Base-by-base conservation (phyloP, 495 filamentous ascomycete genomes). In the Aspergillus funiculosus region DNA sequence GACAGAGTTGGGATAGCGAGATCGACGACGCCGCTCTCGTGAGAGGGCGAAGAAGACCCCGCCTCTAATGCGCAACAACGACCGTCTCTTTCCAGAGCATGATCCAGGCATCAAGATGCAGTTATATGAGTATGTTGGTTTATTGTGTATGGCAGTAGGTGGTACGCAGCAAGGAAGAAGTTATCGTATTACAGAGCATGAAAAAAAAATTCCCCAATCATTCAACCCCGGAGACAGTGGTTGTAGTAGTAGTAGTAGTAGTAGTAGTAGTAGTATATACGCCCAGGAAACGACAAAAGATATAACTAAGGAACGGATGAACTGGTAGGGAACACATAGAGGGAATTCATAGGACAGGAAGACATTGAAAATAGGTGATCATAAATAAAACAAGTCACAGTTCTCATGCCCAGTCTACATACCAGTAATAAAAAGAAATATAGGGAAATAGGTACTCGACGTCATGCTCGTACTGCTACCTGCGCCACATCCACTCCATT, bases 1-100 rank as follows among this genome's bases (percentile, higher is more conserved):
- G 61, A 56, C 48, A 49, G 13, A 69, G 61, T 6, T 43, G 31
- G 42, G 43, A 42, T 41, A 42, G n/a, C n/a, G n/a, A n/a, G 39
- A 36, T 36, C 21, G 28, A 11, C 49, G 10, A n/a, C 20, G 22
- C 15, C 18, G 26, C 28, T n/a, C n/a, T 21, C 28, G n/a, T n/a
- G n/a, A n/a, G n/a, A n/a, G n/a, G 13, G 19, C 19, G 6, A 32
- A 34, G 19, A 14, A 14, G 38, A 40, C 38, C 25, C 36, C 38
- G 15, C 14, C 8, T 17, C 2, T 15, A 3, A 15, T 39, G 17
- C 29, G 32, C 5, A 13, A 34, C 2, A 1, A 34, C 11, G 30
- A 34, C 19, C n/a, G n/a, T n/a, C n/a, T n/a, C n/a, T n/a, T n/a
- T n/a, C n/a, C n/a, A n/a, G n/a, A n/a, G n/a, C n/a, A n/a, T n/a